These are phyloP conservation scores for Phlegmacium glaucopus DNA, from an alignment of 768 basidiomycete genomes.

Conservation along the genomic window DNA sequence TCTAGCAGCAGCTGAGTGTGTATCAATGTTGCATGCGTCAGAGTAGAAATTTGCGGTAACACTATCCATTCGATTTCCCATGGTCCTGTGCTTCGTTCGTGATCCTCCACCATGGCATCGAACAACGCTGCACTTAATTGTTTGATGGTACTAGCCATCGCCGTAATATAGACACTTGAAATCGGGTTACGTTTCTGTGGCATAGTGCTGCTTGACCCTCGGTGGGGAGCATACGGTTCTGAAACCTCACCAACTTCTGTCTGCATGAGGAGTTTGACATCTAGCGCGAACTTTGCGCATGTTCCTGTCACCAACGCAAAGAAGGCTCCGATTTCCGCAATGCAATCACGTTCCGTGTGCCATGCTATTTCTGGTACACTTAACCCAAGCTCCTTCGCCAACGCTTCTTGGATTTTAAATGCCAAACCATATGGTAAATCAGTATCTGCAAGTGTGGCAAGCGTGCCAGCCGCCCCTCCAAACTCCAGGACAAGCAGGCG, in stretches of 20 bases:
- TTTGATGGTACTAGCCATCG: conserved; percentile 38
- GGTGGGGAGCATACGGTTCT: conserved; percentile 40
- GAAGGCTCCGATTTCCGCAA: conserved; percentile 40
- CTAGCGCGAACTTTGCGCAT: conserved; percentile 42
- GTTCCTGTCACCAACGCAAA: conserved; percentile 42
- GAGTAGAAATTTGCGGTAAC: conserved; percentile 40
- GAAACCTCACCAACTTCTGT: conserved; percentile 43
- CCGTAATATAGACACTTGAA: conserved; percentile 41
- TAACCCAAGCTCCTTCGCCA: conserved; percentile 26
- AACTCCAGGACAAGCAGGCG: conserved; percentile 41
- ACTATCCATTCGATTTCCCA: conserved; percentile 53
- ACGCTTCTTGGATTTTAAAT: conserved; percentile 26
- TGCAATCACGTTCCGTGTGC: conserved; percentile 42
- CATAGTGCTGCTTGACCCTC: conserved; percentile 48
- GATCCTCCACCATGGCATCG: conserved; percentile 47
- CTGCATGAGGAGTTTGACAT: conserved; percentile 45
- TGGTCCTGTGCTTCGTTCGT: conserved; percentile 45
- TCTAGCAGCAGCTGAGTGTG: conserved; percentile 33
- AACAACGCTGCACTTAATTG: conserved; percentile 36
- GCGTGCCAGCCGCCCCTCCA: conserved; percentile 43
- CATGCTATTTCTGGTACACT: conserved; percentile 31
- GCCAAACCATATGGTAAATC: conserved; percentile 23
- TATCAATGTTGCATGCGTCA: conserved; percentile 36
- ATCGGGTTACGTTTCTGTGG: conserved; percentile 49
- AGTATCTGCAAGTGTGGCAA: conserved; percentile 38